Percentiles rank a stretch among this genome's conserved stretches.
Evolutionary conservation across 306 rosid species (phyloP).

Genomic region (Quercus mongolica): DNA sequence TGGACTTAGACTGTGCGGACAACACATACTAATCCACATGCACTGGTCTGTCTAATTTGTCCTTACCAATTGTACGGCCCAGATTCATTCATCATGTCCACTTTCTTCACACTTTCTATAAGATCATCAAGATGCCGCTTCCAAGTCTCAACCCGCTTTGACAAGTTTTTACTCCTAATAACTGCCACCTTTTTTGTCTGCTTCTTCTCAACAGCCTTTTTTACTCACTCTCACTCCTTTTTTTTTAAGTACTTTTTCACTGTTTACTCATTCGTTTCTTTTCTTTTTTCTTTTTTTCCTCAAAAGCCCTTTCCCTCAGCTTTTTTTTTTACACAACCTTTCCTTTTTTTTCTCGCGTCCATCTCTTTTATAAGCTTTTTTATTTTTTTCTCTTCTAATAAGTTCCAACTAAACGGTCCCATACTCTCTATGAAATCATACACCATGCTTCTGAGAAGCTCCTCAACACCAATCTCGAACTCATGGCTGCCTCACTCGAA

Average conservation of each 20-base stretch:
- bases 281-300: too few species aligned
- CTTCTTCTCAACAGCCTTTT: too few species aligned
- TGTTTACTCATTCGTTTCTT: not conserved
- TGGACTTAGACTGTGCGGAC: not conserved
- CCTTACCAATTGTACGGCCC: not conserved
- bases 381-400: too few species aligned
- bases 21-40: not conserved
- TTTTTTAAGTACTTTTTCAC: too few species aligned
- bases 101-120: not conserved
- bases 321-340: not conserved
- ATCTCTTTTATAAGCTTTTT: not conserved
- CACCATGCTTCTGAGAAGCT: conserved; percentile 68
- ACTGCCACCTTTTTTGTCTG: too few species aligned
- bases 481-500: conserved; percentile 47
- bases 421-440: not conserved
- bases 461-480: conserved; percentile 54
- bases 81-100: not conserved
- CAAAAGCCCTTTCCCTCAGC: not conserved
- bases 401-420: not conserved
- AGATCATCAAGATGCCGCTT: not conserved
- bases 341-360: not conserved
- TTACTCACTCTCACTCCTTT: too few species aligned
- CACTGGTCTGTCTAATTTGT: not conserved
- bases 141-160: too few species aligned
- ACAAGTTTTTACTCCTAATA: too few species aligned